Evolutionary conservation across 2,329 filamentous ascomycete species (phyloP), one percentile per base, ranked within the genome.

Genomic region (Hypoxylon sp.): DNA sequence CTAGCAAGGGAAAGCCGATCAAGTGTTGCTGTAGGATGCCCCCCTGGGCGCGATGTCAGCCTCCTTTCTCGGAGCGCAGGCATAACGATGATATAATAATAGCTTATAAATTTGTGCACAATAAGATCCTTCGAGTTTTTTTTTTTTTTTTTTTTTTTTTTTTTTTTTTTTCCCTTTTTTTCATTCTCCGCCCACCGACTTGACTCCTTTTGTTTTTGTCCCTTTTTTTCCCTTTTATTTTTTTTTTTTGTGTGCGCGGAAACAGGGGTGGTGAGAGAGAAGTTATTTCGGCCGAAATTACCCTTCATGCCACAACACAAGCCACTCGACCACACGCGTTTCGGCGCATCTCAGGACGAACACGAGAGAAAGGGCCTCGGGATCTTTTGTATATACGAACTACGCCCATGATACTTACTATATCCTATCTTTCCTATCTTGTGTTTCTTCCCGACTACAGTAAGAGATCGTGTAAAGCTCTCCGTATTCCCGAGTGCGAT

Each of bases 251-350:
- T 53, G 59, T 53, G 46, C 55, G 58, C 46, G n/a, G n/a, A n/a
- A n/a, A n/a, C n/a, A n/a, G n/a, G n/a, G n/a, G 58, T 52, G 55
- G 41, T 29, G 33, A 50, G 23, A 45, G 50, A 26, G 4, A 37
- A 27, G 20, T 54, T n/a, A n/a, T 43, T 47, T 60, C 37, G 60
- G 38, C 60, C 60, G 60, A 63, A 57, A 63, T 63, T 63, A 29
- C 35, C 31, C 33, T 55, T 60, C 60, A 60, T 63, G 60, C 57
- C 31, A 47, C 53, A 48, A 55, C 31, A 47, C 53, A 48, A 55
- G 56, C 52, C 56, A 63, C 52, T 56, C 43, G 45, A 48, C 52
- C 24, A 40, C 43, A 33, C 48, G 53, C 52, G 57, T 60, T 48
- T 38, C 46, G 35, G 23, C 27, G 41, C 42, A 35, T 6, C 31